Evolutionary conservation across 1,284 basidiomycete species (phyloP), one percentile per base, ranked within the genome.

Genomic region (Calocybe gambosa): DNA sequence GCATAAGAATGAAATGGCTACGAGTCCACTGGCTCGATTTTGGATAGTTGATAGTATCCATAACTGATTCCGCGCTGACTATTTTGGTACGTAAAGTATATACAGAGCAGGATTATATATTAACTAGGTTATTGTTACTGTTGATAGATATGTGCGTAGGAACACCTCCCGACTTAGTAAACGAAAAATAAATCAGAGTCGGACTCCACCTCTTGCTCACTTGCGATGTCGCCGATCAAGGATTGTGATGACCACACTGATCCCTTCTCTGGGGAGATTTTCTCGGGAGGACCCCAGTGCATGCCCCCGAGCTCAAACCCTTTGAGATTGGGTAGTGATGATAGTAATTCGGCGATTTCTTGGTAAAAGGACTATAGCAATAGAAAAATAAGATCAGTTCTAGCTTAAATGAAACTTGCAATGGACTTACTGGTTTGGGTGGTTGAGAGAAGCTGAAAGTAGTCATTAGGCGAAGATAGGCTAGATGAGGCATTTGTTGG

Each of bases 291-390:
- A 26, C 65, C 70, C 83, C 84, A 88, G 52, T 82, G 81, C 64
- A 86, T 77, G 28, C 85, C 84, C 37, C 74, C 82, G 28, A 87
- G 73, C 58, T 87, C 84, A 58, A 87, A 85, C 35, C 74, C 73
- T 49, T 71, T 64, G 21, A 88, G 69, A 42, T 73, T 62, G 16
- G 74, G 67, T 50, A 87, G 71, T 2, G 70, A 70, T n/a, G 71
- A 67, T 50, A 87, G 70, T 9, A 69, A 68, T 28, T 65, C 64
- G 42, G 81, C 74, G 39, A 85, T 75, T 52, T 80, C 71, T 42
- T 76, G 65, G 57, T 82, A 83, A 58, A 84, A 83, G 20, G 70
- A 67, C 85, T 48, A 43, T 46, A 49, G 52, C 48, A 50, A 49
- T 46, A 43, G 49, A 50, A 49, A 46, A 43, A 44, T 44, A 42